These are phyloP conservation scores for Nicotiana undulata DNA, from an alignment of 257 asterid genomes.

Conservation along the genomic window DNA sequence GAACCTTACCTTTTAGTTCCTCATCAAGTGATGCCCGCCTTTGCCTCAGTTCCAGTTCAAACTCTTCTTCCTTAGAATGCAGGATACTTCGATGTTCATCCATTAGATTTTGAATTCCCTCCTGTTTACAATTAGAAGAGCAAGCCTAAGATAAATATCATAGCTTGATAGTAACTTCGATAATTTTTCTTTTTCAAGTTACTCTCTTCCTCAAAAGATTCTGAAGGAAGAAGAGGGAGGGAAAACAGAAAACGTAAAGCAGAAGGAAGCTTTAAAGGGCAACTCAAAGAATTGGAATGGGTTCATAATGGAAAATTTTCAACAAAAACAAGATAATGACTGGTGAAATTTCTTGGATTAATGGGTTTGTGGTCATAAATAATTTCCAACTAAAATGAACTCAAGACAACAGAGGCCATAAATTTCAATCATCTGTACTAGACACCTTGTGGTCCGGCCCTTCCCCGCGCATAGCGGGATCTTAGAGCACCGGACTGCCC, in stretches of 20 bases:
- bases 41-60: slow-evolving; percentile 72
- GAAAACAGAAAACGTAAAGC: neutral
- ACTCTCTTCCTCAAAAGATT: neutral
- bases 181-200: neutral
- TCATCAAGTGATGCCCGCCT: slow-evolving; percentile 57
- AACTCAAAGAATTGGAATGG: neutral
- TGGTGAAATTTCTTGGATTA: neutral
- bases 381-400: neutral
- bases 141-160: slow-evolving; percentile 1
- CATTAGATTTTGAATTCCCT: slow-evolving; percentile 77
- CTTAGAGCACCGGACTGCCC: no score
- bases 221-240: neutral
- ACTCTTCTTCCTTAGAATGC: slow-evolving; percentile 61
- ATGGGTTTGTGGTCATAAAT: neutral
- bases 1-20: slow-evolving; percentile 57
- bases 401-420: neutral
- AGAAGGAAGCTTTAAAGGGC: neutral
- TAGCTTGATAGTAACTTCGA: neutral
- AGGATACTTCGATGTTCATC: slow-evolving; percentile 64
- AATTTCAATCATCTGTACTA: neutral
- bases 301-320: neutral
- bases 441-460: no score
- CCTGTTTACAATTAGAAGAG: slow-evolving; percentile 34
- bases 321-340: neutral
- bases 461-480: no score